Evolutionary conservation across 2,329 filamentous ascomycete species (phyloP).

Genomic region (Beauveria pseudobassiana): DNA sequence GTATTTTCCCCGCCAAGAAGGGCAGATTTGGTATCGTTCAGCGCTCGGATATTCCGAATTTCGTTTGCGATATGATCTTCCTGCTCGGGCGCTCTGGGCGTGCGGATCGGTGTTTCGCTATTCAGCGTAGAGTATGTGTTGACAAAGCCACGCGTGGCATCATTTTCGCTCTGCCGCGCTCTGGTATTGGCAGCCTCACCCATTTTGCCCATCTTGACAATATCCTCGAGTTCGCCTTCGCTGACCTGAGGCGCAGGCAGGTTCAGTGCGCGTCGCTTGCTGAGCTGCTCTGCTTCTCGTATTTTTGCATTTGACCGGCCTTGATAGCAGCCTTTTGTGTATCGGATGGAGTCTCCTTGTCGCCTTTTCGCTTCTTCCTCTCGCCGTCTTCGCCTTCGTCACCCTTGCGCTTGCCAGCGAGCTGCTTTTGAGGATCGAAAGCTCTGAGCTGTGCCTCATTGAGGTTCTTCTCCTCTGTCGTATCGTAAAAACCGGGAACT

Average conservation of each 20-base stretch:
- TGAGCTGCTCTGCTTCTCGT: slow-evolving; percentile 92
- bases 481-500: slow-evolving; percentile 87
- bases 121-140: slow-evolving; percentile 81
- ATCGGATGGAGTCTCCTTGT: slow-evolving; percentile 71
- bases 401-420: slow-evolving; percentile 87
- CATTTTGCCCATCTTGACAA: slow-evolving; percentile 96
- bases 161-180: slow-evolving; percentile 72
- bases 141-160: slow-evolving; percentile 76
- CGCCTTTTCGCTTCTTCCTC: slow-evolving; percentile 82
- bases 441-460: slow-evolving; percentile 80
- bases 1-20: slow-evolving; percentile 91
- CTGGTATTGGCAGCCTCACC: slow-evolving; percentile 76
- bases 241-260: slow-evolving; percentile 86
- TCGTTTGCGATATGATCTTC: slow-evolving; percentile 97
- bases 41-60: slow-evolving; percentile 82
- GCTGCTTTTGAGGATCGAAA: slow-evolving; percentile 87
- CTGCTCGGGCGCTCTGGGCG: slow-evolving; percentile 81
- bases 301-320: slow-evolving; percentile 89
- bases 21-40: slow-evolving; percentile 91
- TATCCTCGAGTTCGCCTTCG: slow-evolving; percentile 89
- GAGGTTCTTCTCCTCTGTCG: slow-evolving; percentile 65
- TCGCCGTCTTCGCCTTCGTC: slow-evolving; percentile 78
- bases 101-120: slow-evolving; percentile 79
- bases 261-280: slow-evolving; percentile 76
- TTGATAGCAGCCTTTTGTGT: slow-evolving; percentile 83